These are phyloP conservation scores for Actinidia polygama DNA, from an alignment of 179 eudicot genomes.

Conservation along the genomic window DNA sequence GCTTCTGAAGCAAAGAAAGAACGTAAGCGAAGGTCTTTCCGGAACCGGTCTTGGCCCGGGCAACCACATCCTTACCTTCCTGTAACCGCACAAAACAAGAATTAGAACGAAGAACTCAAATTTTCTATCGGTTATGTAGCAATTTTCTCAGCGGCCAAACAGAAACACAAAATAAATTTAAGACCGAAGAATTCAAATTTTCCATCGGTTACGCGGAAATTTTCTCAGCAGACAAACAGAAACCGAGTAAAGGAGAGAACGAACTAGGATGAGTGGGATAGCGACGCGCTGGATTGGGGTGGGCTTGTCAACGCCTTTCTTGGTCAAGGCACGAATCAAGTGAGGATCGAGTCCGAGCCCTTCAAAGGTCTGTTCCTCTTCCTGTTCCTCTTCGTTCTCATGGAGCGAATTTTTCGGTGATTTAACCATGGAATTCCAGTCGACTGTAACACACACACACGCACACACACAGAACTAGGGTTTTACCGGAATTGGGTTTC, in stretches of 20 bases:
- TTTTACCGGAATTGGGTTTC: no score
- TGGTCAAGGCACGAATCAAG: conserved; percentile 58
- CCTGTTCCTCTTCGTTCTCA: conserved; percentile 15
- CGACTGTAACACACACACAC: no score
- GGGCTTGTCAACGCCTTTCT: conserved; percentile 41
- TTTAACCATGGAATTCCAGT: neutral
- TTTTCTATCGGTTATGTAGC: no score
- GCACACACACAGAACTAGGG: neutral
- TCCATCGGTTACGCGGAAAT: neutral
- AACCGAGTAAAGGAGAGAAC: conserved; percentile 30
- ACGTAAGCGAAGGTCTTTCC: conserved; percentile 94
- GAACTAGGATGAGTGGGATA: conserved; percentile 74
- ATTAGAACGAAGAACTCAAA: no score
- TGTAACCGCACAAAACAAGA: conserved; percentile 24
- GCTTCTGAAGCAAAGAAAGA: conserved; percentile 89
- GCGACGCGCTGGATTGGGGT: conserved; percentile 61
- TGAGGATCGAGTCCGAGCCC: conserved; percentile 63
- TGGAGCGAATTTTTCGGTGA: neutral
- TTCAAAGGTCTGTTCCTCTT: conserved; percentile 63
- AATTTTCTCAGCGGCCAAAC: no score
- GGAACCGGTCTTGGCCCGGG: conserved; percentile 95
- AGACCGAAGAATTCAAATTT: neutral
- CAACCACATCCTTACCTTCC: conserved; percentile 99
- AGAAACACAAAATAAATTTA: neutral
- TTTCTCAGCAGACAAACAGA: neutral